Evolutionary conservation across 2,329 filamentous ascomycete species (phyloP).

Genomic region (Tolypocladium cylindrosporum): DNA sequence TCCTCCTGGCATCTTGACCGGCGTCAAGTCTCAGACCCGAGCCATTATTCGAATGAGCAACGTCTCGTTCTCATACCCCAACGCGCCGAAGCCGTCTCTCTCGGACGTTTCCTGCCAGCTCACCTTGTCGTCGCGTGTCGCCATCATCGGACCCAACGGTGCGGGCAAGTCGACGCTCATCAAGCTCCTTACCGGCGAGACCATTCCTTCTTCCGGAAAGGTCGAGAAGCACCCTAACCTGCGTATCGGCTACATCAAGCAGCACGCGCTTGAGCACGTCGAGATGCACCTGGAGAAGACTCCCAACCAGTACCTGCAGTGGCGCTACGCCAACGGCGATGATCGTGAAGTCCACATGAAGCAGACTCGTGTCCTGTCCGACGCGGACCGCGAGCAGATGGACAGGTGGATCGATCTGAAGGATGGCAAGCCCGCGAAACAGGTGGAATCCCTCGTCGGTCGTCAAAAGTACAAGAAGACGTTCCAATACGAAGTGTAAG

Average conservation of each 20-base stretch:
- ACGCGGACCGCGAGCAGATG: conserved; percentile 81
- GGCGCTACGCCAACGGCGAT: conserved; percentile 95
- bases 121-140: conserved; percentile 80
- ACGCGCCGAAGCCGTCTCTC: conserved; percentile 77
- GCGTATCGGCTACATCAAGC: conserved; percentile 98
- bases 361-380: conserved; percentile 84
- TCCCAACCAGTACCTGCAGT: conserved; percentile 96
- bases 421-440: conserved; percentile 67
- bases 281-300: conserved; percentile 99
- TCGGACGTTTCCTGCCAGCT: conserved; percentile 79
- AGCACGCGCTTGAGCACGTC: conserved; percentile 97
- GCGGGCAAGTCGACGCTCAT: conserved; percentile 97
- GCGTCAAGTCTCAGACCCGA: conserved; percentile 90
- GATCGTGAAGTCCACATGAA: conserved; percentile 97
- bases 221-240: conserved; percentile 98
- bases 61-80: conserved; percentile 90
- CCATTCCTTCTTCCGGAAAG: conserved; percentile 69
- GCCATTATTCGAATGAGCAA: conserved; percentile 93
- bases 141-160: conserved; percentile 95
- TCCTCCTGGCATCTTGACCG: conserved; percentile 82
- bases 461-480: conserved; percentile 98
- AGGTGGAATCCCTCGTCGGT: conserved; percentile 83
- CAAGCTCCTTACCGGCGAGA: conserved; percentile 91
- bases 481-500: conserved; percentile 92
- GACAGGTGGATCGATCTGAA: conserved; percentile 78